phyloP scores from a whole-genome alignment of 257 asterid species.

The Petrea volubilis region DNA sequence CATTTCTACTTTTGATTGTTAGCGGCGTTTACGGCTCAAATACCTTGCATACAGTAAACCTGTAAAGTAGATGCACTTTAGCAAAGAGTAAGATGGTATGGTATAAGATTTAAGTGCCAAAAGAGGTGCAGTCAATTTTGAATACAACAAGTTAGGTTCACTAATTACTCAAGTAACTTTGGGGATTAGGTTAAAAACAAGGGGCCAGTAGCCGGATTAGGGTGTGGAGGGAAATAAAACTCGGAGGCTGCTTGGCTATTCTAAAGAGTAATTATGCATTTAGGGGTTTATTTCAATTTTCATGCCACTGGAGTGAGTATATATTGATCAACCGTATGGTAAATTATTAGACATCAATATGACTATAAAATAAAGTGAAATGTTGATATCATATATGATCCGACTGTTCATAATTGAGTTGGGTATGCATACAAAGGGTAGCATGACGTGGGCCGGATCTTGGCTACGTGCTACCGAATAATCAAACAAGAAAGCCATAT shows the following conservation, averaged over 20 bases:
- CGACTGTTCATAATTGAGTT: too few relatives aligned
- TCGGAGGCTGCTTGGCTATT: background rate
- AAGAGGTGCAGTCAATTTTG: constrained; percentile 26
- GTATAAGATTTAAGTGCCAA: constrained; percentile 2
- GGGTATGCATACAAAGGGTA: too few relatives aligned
- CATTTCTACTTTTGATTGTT: background rate
- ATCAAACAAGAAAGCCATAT: background rate
- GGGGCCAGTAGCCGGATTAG: background rate
- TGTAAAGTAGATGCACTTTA: background rate
- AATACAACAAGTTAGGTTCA: constrained; percentile 10
- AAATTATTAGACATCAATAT: too few relatives aligned
- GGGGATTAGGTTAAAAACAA: background rate
- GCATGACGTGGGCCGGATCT: too few relatives aligned
- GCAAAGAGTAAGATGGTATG: background rate
- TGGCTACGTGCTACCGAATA: constrained; percentile 1
- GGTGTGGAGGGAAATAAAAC: background rate
- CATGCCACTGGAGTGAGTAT: too few relatives aligned
- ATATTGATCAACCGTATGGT: too few relatives aligned
- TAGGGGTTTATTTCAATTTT: too few relatives aligned
- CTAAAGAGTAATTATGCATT: background rate
- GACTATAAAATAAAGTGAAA: too few relatives aligned
- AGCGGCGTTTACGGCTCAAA: constrained; percentile 12
- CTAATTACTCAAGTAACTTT: constrained; percentile 21
- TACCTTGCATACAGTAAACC: constrained; percentile 8
- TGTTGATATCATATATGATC: too few relatives aligned